phyloP scores from a whole-genome alignment of 23 red algal species.

The Gracilariopsis chorda region DNA sequence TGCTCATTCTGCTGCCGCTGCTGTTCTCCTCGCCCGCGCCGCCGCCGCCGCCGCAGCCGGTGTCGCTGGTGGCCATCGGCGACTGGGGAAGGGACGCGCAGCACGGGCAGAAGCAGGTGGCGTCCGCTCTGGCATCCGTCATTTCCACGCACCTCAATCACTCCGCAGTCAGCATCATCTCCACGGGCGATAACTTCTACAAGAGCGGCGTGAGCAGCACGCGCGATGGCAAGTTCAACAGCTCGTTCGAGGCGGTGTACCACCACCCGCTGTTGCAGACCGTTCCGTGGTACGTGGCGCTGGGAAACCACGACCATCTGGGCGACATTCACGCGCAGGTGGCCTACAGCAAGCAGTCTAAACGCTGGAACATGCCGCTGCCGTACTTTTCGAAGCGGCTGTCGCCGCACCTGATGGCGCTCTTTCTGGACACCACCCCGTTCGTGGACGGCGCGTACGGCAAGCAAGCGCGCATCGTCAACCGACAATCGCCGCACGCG shows the following conservation, averaged over 20 bases:
- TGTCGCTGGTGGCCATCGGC: slow-evolving; percentile 27
- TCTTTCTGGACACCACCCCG: slow-evolving; percentile 78
- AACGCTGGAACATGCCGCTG: slow-evolving; percentile 69
- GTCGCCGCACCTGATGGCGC: neutral
- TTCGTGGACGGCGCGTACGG: slow-evolving; percentile 42
- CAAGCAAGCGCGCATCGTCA: slow-evolving; percentile 1
- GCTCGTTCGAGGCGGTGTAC: slow-evolving; percentile 68
- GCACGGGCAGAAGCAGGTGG: slow-evolving; percentile 51
- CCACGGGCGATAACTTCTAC: slow-evolving; percentile 85
- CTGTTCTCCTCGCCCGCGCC: neutral
- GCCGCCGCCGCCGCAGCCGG: neutral
- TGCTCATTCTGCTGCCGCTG: neutral
- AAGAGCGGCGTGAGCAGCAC: slow-evolving; percentile 21
- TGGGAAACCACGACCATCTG: slow-evolving; percentile 82
- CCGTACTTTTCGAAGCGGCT: slow-evolving; percentile 31
- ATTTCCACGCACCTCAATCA: neutral
- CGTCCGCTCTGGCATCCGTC: slow-evolving; percentile 24
- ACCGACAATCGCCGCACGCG: neutral
- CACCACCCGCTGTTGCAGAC: neutral
- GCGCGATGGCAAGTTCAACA: slow-evolving; percentile 51
- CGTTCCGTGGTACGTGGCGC: slow-evolving; percentile 46
- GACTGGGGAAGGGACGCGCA: slow-evolving; percentile 77
- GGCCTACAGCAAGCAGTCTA: slow-evolving; percentile 12
- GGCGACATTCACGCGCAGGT: slow-evolving; percentile 57
- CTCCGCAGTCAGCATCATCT: slow-evolving; percentile 10